Conservation (phyloP, 2,329 filamentous ascomycete species). For the Colletotrichum sp. region DNA sequence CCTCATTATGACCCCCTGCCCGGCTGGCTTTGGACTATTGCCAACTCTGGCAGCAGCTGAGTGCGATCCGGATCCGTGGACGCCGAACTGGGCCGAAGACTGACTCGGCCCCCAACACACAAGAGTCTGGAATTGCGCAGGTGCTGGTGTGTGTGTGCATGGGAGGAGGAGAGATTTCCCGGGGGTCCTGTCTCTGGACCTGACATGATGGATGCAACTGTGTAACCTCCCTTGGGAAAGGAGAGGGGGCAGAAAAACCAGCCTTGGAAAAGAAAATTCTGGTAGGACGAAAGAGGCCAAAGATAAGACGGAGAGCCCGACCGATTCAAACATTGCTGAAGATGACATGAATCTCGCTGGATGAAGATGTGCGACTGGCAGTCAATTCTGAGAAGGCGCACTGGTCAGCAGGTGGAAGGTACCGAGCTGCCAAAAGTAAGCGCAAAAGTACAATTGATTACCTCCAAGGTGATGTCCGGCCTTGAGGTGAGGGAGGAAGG, state of each 20-base stretch:
- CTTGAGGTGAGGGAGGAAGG: neutral
- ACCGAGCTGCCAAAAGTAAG: neutral
- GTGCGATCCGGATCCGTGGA: neutral
- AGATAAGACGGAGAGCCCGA: neutral
- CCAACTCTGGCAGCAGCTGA: neutral
- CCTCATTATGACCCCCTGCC: neutral
- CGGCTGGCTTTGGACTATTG: neutral
- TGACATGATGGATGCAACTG: neutral
- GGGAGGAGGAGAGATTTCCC: neutral
- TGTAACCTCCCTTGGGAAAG: neutral
- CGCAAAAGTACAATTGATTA: neutral
- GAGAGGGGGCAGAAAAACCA: neutral
- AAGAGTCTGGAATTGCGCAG: neutral
- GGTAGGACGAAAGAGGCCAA: neutral
- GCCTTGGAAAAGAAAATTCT: neutral
- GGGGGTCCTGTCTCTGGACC: neutral
- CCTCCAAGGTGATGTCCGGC: neutral
- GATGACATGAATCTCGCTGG: neutral
- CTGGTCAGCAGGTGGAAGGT: neutral
- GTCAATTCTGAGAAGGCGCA: neutral
- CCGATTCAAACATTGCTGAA: neutral
- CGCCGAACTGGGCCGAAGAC: neutral
- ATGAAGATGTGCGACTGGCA: neutral
- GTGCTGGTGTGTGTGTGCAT: neutral
- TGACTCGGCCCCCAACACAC: slow-evolving; percentile 8